phyloP scores from a whole-genome alignment of 306 rosid genomes.

The Cucumis melo region DNA sequence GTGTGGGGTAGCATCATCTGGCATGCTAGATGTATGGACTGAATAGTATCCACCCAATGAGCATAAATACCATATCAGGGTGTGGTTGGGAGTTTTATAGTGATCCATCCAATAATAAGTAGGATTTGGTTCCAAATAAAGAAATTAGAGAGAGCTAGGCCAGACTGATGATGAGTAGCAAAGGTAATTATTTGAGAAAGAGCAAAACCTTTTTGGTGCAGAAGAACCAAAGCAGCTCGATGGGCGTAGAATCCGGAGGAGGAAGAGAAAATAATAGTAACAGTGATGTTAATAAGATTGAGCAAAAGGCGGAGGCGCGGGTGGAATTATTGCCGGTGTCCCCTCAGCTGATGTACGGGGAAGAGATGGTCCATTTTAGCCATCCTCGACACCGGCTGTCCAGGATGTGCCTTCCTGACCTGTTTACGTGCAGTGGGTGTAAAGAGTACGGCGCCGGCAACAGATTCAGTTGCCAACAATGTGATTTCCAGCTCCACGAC shows the following conservation, averaged over 20 bases:
- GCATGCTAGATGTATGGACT: too few species aligned
- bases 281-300: background rate
- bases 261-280: background rate
- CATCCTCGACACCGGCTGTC: conserved; percentile 67
- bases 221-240: background rate
- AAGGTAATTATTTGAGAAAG: background rate
- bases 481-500: conserved; percentile 68
- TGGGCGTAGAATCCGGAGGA: background rate
- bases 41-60: background rate
- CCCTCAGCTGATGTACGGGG: conserved; percentile 43
- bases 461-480: conserved; percentile 54
- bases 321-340: conserved; percentile 48
- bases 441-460: conserved; percentile 72
- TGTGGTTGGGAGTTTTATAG: background rate
- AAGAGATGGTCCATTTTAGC: conserved; percentile 47
- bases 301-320: conserved; percentile 11
- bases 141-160: background rate
- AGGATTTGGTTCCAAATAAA: background rate
- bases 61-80: background rate
- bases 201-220: background rate
- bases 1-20: background rate
- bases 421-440: conserved; percentile 60
- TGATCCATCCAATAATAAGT: too few species aligned
- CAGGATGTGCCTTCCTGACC: conserved; percentile 30
- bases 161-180: background rate